These are phyloP conservation scores for Solanum chacoense DNA, from an alignment of 305 asterid genomes.

Conservation along the genomic window DNA sequence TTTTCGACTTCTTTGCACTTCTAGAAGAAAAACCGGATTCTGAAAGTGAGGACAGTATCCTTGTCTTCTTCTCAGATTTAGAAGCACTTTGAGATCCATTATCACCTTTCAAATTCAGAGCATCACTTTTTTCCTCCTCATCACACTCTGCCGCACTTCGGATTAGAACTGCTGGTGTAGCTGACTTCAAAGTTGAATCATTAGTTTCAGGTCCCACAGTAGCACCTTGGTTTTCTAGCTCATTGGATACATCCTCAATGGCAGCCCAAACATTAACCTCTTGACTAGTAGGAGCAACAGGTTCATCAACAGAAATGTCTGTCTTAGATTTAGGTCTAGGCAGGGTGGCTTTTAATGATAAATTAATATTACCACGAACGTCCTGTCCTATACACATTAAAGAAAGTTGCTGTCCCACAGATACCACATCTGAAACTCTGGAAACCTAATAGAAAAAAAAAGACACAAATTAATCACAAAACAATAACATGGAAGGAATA, in stretches of 20 bases:
- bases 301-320: slow-evolving; percentile 10
- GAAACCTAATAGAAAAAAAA: slow-evolving; percentile 44
- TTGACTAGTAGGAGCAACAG: slow-evolving; percentile 16
- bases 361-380: slow-evolving; percentile 71
- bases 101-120: slow-evolving; percentile 21
- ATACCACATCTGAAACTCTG: slow-evolving; percentile 66
- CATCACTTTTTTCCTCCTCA: slow-evolving; percentile 37
- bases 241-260: slow-evolving; percentile 12
- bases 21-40: background rate
- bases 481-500: slow-evolving; percentile 3
- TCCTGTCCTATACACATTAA: slow-evolving; percentile 90
- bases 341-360: slow-evolving; percentile 76
- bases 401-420: slow-evolving; percentile 66
- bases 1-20: slow-evolving; percentile 6
- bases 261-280: slow-evolving; percentile 32
- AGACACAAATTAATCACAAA: slow-evolving; percentile 1
- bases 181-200: slow-evolving; percentile 25
- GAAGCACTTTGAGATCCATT: slow-evolving; percentile 5
- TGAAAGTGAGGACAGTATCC: background rate
- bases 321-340: slow-evolving; percentile 31
- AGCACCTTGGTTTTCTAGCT: slow-evolving; percentile 31
- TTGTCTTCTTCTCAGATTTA: slow-evolving; percentile 1
- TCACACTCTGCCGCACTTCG: slow-evolving; percentile 85
- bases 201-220: slow-evolving; percentile 3
- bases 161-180: slow-evolving; percentile 34